phyloP scores from a whole-genome alignment of 495 filamentous ascomycete genomes.

The Podospora pseudopauciseta region DNA sequence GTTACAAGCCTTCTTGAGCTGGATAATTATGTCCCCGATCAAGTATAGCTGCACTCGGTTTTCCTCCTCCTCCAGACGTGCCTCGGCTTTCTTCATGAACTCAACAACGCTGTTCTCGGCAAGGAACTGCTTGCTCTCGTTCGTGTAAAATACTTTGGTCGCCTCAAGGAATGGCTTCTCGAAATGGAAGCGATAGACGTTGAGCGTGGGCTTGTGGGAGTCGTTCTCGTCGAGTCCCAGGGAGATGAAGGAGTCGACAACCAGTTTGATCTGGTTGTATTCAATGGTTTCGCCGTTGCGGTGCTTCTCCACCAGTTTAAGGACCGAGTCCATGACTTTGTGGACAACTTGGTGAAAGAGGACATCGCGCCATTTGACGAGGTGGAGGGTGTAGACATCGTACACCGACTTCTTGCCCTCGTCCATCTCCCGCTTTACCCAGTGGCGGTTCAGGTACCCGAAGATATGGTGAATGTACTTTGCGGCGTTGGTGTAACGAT shows the following conservation, averaged over 20 bases:
- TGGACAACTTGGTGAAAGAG: constrained; percentile 79
- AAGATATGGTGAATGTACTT: constrained; percentile 98
- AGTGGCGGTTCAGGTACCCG: constrained; percentile 94
- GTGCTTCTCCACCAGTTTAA: constrained; percentile 96
- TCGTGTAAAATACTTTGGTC: constrained; percentile 80
- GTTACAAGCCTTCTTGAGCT: constrained; percentile 83
- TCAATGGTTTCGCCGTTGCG: constrained; percentile 98
- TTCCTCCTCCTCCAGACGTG: constrained; percentile 89
- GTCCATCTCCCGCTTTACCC: constrained; percentile 98
- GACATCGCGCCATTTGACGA: constrained; percentile 90
- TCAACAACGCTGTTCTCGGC: constrained; percentile 97
- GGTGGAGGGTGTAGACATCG: constrained; percentile 94
- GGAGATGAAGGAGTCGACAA: constrained; percentile 95
- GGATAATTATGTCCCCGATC: constrained; percentile 78
- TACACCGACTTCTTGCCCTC: constrained; percentile 98
- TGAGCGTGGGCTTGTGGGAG: constrained; percentile 86
- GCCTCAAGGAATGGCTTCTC: constrained; percentile 87
- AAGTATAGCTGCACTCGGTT: constrained; percentile 90
- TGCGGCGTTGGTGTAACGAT: constrained; percentile 88
- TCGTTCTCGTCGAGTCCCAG: constrained; percentile 92
- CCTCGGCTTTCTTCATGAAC: constrained; percentile 99
- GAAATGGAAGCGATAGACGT: constrained; percentile 89
- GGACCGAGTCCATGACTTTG: constrained; percentile 90
- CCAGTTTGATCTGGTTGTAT: constrained; percentile 91
- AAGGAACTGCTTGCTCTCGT: constrained; percentile 89